Evolutionary conservation across 176 grass and related monocot species (phyloP).

Genomic region (Oropetium thomaeum): DNA sequence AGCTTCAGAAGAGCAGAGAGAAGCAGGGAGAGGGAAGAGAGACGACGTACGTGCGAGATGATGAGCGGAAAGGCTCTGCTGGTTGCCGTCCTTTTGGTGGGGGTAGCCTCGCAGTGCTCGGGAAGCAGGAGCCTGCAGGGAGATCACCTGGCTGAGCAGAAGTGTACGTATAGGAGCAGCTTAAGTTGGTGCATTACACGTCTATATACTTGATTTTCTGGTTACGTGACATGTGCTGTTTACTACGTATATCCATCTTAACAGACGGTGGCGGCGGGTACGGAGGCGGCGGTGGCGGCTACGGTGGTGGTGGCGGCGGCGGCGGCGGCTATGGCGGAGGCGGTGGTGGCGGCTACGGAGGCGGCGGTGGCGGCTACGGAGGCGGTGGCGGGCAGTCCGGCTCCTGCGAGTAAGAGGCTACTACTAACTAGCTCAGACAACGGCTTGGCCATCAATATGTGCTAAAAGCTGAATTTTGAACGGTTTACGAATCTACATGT

Average conservation of each 20-base stretch:
- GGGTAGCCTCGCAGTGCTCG: constrained; percentile 48
- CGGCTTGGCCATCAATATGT: background rate
- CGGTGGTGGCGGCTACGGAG: constrained; percentile 4
- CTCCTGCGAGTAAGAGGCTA: constrained; percentile 68
- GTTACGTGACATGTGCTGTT: too few relatives aligned
- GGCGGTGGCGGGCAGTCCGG: constrained; percentile 36
- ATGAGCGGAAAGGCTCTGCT: constrained; percentile 48
- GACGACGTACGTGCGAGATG: too few relatives aligned
- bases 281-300: background rate
- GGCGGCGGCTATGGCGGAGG: constrained; percentile 36
- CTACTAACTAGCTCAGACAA: background rate
- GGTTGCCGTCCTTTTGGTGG: constrained; percentile 50
- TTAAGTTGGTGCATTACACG: too few relatives aligned
- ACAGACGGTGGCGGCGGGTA: constrained; percentile 41
- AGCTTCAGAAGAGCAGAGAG: background rate
- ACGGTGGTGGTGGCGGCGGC: background rate
- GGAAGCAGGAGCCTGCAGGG: constrained; percentile 43
- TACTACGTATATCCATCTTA: background rate
- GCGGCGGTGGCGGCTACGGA: constrained; percentile 33
- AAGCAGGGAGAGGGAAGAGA: too few relatives aligned
- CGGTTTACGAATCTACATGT: too few relatives aligned
- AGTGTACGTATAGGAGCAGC: constrained; percentile 43
- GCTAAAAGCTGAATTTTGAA: too few relatives aligned
- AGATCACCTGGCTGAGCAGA: constrained; percentile 46
- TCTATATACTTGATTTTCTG: too few relatives aligned